Base-by-base conservation (phyloP, 768 basidiomycete genomes). In the Lyophyllum atratum region DNA sequence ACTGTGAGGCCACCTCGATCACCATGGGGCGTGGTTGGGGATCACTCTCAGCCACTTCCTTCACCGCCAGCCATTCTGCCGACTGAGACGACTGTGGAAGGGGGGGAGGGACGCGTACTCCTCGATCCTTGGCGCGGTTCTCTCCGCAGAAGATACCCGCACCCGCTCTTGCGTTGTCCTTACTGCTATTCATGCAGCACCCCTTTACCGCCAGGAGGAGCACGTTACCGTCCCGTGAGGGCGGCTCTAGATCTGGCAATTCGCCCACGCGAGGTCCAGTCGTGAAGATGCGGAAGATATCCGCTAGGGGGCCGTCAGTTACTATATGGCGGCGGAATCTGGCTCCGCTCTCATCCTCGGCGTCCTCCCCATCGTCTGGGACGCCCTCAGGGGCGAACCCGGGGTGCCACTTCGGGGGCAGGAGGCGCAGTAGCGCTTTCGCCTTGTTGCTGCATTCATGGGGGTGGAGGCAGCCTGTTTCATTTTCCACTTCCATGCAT, bases 321-420 rank as follows among this genome's bases (percentile, higher is more conserved):
- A 21, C n/a, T 2, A 49, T 24, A 19, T 56, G 17, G 12, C 15
- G 7, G 1, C 10, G 2, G 22, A 47, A 31, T 3, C 31, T 39
- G 8, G 46, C n/a, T n/a, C n/a, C n/a, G n/a, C n/a, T 34, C 28
- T 10, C n/a, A 12, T 49, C 26, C 5, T 22, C 33, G 1, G 26
- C 15, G 7, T 8, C 15, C n/a, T 28, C 21, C 7, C 40, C n/a
- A n/a, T n/a, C 33, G 3, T 9, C 14, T 4, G 10, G 17, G 9
- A 40, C 37, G 15, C 28, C 15, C 15, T 37, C 47, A 1, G 12
- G 11, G 4, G 15, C 10, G 17, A 12, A 12, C 5, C 22, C 39
- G 1, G 67, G 68, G 45, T 68, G 54, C 70, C 68, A 70, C 31
- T 63, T 66, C 0, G 52, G 46, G 10, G 59, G 55, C 1, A 72